Evolutionary conservation across 2,329 filamentous ascomycete species (phyloP).

Genomic region (Monosporascus sp.): DNA sequence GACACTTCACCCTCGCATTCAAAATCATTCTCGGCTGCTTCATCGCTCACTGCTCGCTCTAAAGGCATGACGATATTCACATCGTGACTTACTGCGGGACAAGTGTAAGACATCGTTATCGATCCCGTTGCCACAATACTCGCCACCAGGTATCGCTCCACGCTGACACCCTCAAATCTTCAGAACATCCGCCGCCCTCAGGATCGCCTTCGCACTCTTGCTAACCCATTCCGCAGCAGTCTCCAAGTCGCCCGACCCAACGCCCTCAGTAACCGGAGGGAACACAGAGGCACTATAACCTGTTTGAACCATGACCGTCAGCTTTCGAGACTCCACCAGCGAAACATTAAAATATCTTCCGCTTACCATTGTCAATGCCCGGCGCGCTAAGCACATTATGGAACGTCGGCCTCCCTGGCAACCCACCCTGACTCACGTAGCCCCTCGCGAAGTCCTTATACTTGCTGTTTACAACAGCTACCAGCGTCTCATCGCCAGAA

Average conservation of each 20-base stretch:
- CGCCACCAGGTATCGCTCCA: too few relatives aligned
- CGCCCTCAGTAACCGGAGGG: conserved; percentile 4
- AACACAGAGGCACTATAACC: conserved; percentile 4
- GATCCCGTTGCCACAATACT: too few relatives aligned
- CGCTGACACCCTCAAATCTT: neutral
- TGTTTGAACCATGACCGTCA: neutral
- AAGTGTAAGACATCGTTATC: too few relatives aligned
- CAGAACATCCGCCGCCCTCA: conserved; percentile 6
- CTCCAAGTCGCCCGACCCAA: conserved; percentile 1
- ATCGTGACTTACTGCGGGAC: too few relatives aligned
- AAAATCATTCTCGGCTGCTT: too few relatives aligned
- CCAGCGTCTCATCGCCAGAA: neutral
- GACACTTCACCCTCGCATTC: too few relatives aligned
- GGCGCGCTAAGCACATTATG: conserved; percentile 4
- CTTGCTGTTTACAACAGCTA: conserved; percentile 3
- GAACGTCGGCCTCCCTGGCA: conserved; percentile 4
- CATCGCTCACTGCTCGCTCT: too few relatives aligned
- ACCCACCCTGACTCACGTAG: conserved; percentile 1
- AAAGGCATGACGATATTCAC: too few relatives aligned
- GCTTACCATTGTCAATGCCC: conserved; percentile 4
- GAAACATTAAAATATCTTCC: neutral
- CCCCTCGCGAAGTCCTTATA: conserved; percentile 5
- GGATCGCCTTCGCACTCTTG: conserved; percentile 2
- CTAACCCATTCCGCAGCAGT: conserved; percentile 1
- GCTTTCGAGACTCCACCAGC: too few relatives aligned